Base-by-base conservation (phyloP, 179 eudicot genomes). In the Drosera spatulata region DNA sequence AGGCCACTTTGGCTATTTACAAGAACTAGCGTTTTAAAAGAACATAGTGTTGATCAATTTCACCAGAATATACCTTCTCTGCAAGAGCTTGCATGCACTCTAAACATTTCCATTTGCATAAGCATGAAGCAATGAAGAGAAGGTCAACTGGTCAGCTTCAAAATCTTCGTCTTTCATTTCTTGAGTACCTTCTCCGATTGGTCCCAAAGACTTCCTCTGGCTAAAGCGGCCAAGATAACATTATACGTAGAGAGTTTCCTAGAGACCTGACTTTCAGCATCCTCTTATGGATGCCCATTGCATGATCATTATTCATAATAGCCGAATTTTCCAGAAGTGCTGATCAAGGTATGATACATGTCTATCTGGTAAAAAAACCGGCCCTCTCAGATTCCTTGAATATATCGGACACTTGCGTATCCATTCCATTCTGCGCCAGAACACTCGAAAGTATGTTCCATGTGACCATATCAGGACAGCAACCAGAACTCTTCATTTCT, bases 201-300 rank as follows among this genome's bases (percentile, higher is more conserved):
- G 67, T 82, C 84, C 98, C 98, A 91, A 57, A 84, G 85, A 50
- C 98, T 96, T 52, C 86, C 95, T 65, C 96, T 79, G 42, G 96
- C 91, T 61, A 85, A 57, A 59, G 98, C 91, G 50, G 95, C 96
- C 62, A 91, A 72, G 69, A 86, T 78, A 56, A 93, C 80, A 67
- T 91, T 91, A 65, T 88, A 91, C 58, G 95, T 88, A 37, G 98
- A 88, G 64, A 91, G 85, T 54, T 91, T 96, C 0, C 95, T 95
- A 59, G 74, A 67, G 53, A 91, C 80, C 83, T 89, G n/a, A 77
- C 79, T 64, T 88, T 93, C 61, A 86, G 63, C 98, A 88, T 91
- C 60, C 82, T 76, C 69, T 79, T 75, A 60, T 86, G 88, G 47
- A 84, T 79, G 73, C 48, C 80, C 87, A 88, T 86, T 8, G 96